Evolutionary conservation across 768 basidiomycete species (phyloP), one percentile per base, ranked within the genome.

Genomic region (Tylopilus cervinicoccineus): DNA sequence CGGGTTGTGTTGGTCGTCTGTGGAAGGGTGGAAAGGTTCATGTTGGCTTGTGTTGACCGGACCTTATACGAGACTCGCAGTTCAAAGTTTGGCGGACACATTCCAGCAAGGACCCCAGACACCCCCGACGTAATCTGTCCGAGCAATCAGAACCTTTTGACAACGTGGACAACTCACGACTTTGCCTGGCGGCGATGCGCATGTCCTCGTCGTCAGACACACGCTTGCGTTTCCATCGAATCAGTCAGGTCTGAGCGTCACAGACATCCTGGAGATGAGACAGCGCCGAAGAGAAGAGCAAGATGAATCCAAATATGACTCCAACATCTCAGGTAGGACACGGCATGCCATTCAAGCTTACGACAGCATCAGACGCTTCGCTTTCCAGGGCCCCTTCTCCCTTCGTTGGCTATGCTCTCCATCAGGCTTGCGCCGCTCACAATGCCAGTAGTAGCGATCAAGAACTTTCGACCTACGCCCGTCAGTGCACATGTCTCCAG

Each of bases 361-460:
- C 45, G 48, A 48, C 34, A 44, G 49, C 47, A 41, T 66, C 63
- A 76, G 52, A 29, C 73, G 58, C 76, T 75, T 63, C 73, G 79
- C 27, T 53, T 64, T 52, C 47, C 52, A 27, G 54, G 43, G 42
- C 51, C 63, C 39, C 52, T 52, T 44, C 45, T 57, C 46, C 68
- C 69, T 27, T 65, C 58, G 34, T 76, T 81, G 47, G 79, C 77
- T 51, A 89, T 77, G 55, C 84, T 76, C 61, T 87, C 84, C 43
- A 89, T 72, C 50, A 90, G 72, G 63, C 77, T 81, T 39, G 73
- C 71, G 47, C 94, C 94, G 59, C 78, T 95, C 52, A 95, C 74
- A 26, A 96, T 92, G 13, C 90, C 86, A 22, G 94, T 96, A 4
- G 94, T 95, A 19, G 88, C 90, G 48, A 98, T 84, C 59, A 97